A percentile compares a stretch with the other conserved stretches of the same genome.
Conservation (phyloP, 2,329 filamentous ascomycete species). For the Pseudomassariella vexata region DNA sequence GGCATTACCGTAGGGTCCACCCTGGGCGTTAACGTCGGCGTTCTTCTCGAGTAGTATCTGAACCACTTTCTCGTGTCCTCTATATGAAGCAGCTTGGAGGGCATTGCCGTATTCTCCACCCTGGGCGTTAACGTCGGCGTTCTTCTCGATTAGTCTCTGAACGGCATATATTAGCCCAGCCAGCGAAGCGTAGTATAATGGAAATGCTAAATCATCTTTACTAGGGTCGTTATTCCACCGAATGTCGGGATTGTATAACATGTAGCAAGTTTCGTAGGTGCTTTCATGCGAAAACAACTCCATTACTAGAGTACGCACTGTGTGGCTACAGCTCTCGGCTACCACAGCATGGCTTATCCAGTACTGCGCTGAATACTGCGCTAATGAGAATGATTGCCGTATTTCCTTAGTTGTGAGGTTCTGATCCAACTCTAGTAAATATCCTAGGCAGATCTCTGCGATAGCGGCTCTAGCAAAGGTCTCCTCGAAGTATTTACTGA, state of each 20-base stretch:
- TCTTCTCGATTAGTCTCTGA: constrained; percentile 14
- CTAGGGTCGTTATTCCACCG: not conserved
- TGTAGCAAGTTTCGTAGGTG: constrained; percentile 1
- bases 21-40: too few relatives aligned
- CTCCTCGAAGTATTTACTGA: constrained; percentile 6
- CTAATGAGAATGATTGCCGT: constrained; percentile 8
- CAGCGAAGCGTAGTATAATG: constrained; percentile 12
- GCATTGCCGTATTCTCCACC: constrained; percentile 9
- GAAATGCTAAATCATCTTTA: not conserved
- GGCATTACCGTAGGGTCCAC: too few relatives aligned
- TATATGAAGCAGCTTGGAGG: constrained; percentile 7
- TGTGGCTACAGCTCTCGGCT: constrained; percentile 8
- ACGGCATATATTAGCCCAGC: constrained; percentile 10
- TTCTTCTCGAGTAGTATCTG: too few relatives aligned
- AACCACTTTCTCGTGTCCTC: constrained; percentile 6
- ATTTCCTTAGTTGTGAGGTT: constrained; percentile 2
- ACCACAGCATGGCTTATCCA: constrained; percentile 11
- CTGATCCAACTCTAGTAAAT: constrained; percentile 12
- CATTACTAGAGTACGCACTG: not conserved
- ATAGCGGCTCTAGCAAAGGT: constrained; percentile 10
- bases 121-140: constrained; percentile 8
- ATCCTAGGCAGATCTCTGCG: constrained; percentile 15
- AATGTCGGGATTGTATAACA: constrained; percentile 1
- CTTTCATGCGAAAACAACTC: constrained; percentile 2
- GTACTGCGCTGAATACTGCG: constrained; percentile 14